Evolutionary conservation across 164 flowering plant genomes (phyloP), one percentile per base, ranked within the genome.

Genomic region (Protea cynaroides): DNA sequence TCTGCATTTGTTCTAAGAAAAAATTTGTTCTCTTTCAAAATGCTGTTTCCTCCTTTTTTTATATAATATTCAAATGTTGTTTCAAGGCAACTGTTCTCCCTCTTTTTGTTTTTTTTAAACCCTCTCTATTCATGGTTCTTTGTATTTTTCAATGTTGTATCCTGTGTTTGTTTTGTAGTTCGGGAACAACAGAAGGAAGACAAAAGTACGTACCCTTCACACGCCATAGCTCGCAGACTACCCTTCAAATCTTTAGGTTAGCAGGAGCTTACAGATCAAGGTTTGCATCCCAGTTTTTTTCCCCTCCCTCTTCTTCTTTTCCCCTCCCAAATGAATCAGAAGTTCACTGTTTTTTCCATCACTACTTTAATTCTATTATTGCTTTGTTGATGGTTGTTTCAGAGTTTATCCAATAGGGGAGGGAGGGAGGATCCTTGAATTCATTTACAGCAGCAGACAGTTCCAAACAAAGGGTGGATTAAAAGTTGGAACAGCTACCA

Each of bases 161-260:
- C 5, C 18, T 50, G 57, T 55, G 23, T 8, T 59, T 34, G 24
- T 29, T n/a, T 58, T 72, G 46, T 52, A 92, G 98, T 70, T 92
- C 98, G 29, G 98, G 98, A 66, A 92, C 98, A 22, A 90, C 97
- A 15, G 92, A 92, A 8, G 97, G 98, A 55, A 80, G 86, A 61
- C 96, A 79, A 44, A 93, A 93, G 73, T 87, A 60, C 46, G 82
- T 90, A 0, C 98, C 98, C 14, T 93, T 90, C 66, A 93, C 95
- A 11, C 61, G 68, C 54, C 88, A 92, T 58, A 88, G 91, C 69
- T 75, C 96, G 9, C 73, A 78, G 61, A 85, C 96, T 21, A 88
- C 96, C 43, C 90, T 90, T 67, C 88, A 88, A 64, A 85, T 76
- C 56, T 87, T 80, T 58, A 80, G 81, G 60, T 62, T 88, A 58